These are phyloP conservation scores for Agrostemma githago DNA, from an alignment of 148 eudicot genomes.

Conservation along the genomic window DNA sequence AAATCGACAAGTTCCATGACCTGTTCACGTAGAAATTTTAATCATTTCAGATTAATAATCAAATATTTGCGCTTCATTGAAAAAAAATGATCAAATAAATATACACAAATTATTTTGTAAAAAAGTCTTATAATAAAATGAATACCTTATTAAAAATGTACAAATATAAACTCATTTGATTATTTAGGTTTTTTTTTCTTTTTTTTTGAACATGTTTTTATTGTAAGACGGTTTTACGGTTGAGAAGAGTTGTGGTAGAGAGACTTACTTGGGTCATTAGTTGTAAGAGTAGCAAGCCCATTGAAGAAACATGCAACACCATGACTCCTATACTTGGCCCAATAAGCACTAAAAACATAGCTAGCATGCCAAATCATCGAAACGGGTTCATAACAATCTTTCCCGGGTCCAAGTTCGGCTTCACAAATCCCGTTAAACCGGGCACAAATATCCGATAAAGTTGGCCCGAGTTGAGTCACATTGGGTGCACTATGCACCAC, in stretches of 20 bases:
- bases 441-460: slow-evolving; percentile 32
- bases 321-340: slow-evolving; percentile 44
- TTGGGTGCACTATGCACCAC: slow-evolving; percentile 38
- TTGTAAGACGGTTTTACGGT: too few species aligned
- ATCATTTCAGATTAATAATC: too few species aligned
- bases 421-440: slow-evolving; percentile 48
- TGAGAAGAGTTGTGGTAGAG: neutral
- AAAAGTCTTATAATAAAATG: too few species aligned
- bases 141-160: too few species aligned
- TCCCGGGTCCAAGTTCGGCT: slow-evolving; percentile 42
- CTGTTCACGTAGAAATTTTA: slow-evolving; percentile 19
- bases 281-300: slow-evolving; percentile 68
- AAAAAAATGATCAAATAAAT: too few species aligned
- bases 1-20: slow-evolving; percentile 47
- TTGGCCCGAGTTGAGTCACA: slow-evolving; percentile 27
- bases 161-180: too few species aligned
- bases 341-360: slow-evolving; percentile 71
- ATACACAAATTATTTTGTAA: too few species aligned
- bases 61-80: too few species aligned
- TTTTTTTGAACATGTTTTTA: too few species aligned
- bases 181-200: too few species aligned
- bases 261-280: slow-evolving; percentile 58
- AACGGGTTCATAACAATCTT: slow-evolving; percentile 58
- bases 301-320: slow-evolving; percentile 56
- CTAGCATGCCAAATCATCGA: slow-evolving; percentile 52